phyloP scores from a whole-genome alignment of 2,329 filamentous ascomycete species.

The Talaromyces sp. region DNA sequence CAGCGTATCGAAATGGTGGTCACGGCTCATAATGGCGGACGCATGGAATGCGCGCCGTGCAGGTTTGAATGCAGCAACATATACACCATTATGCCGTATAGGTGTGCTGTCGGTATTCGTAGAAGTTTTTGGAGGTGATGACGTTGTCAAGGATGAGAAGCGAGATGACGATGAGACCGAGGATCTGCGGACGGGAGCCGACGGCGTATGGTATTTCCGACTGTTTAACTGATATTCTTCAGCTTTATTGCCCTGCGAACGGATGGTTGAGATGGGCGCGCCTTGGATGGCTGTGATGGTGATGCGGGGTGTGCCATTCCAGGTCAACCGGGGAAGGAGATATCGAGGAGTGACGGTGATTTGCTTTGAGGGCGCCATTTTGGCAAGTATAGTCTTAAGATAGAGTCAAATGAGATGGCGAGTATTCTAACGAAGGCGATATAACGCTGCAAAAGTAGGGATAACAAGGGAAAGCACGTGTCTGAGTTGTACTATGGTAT shows the following conservation, averaged over 20 bases:
- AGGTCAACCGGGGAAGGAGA: conserved; percentile 44
- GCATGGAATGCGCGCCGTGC: conserved; percentile 60
- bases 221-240: conserved; percentile 25
- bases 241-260: conserved; percentile 21
- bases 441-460: background rate
- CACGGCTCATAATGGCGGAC: conserved; percentile 60
- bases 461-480: background rate
- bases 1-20: conserved; percentile 97
- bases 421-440: background rate
- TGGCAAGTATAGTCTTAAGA: background rate
- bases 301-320: conserved; percentile 40
- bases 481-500: background rate
- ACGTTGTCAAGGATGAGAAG: conserved; percentile 20
- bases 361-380: conserved; percentile 45
- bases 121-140: conserved; percentile 20
- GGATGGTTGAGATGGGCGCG: conserved; percentile 27
- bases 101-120: conserved; percentile 31
- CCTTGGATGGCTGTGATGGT: conserved; percentile 31
- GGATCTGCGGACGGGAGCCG: conserved; percentile 20
- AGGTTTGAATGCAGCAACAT: conserved; percentile 45
- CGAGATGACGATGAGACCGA: conserved; percentile 15
- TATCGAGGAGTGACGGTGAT: conserved; percentile 46
- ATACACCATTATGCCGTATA: conserved; percentile 49
- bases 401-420: background rate
- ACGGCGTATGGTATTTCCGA: conserved; percentile 26